Base-by-base conservation (phyloP, 2,329 filamentous ascomycete species). In the Pseudogymnoascus sp. region DNA sequence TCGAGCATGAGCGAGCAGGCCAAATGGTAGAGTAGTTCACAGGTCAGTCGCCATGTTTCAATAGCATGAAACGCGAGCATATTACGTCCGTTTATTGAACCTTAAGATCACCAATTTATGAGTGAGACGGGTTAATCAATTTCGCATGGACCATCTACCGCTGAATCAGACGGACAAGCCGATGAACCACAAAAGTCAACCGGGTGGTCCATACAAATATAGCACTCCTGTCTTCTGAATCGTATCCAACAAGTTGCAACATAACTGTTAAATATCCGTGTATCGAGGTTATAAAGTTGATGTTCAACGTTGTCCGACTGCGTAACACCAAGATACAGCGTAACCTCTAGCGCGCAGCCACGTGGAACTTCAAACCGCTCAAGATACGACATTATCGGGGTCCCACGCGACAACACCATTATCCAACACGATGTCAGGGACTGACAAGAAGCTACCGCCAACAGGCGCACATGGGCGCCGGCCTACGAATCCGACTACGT, bases 21-120 rank as follows among this genome's bases (percentile, higher is more conserved):
- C 47, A 53, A 18, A 2, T 18, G 18, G 18, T 53, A 53, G 8
- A 1, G 5, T 15, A 33, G 33, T 20, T 33, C 28, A 53, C 47
- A 33, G 7, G 33, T 25, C 22, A n/a, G 47, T 20, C n/a, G 28
- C 15, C 28, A 35, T 53, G 47, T 53, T 53, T 53, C 47, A 33
- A 53, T 33, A 33, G 47, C 3, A 20, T 53, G 47, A 53, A 53
- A 53, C 47, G 47, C 28, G 47, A 28, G 28, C n/a, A 53, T 53
- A 53, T 53, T 53, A 53, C 47, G 18, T 14, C 47, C 47, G 18
- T 53, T 53, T 53, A 53, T 53, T 53, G 47, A 53, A 6, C 33
- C 28, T 53, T 53, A 53, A 53, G 28, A 53, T 53, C 47, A 53
- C 47, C 47, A 53, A 53, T 53, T 53, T 53, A 53, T 53, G 47